Evolutionary conservation across 352 stramenopile species (phyloP).

Genomic region (Phytophthora nicotianae): DNA sequence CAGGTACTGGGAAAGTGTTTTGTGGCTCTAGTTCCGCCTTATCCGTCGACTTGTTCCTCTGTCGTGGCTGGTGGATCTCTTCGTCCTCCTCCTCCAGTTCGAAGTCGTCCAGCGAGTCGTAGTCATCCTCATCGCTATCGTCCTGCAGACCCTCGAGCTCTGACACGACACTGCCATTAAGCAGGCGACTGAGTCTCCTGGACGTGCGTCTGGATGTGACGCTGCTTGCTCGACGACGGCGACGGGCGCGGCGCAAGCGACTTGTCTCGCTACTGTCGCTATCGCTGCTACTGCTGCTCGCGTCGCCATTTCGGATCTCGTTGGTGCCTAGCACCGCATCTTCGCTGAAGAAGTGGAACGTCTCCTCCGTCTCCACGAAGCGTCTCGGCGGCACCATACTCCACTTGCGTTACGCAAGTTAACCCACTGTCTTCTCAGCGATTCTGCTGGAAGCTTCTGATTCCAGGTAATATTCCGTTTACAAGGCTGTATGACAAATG

Average conservation of each 20-base stretch:
- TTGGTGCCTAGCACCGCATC: constrained; percentile 68
- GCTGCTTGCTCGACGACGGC: constrained; percentile 28
- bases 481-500: constrained; percentile 3
- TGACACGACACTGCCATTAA: constrained; percentile 24
- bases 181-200: constrained; percentile 26
- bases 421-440: constrained; percentile 4
- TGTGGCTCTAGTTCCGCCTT: constrained; percentile 18
- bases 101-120: constrained; percentile 36
- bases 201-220: constrained; percentile 31
- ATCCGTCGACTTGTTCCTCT: constrained; percentile 24
- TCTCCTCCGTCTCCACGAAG: constrained; percentile 63
- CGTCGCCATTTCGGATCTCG: constrained; percentile 48
- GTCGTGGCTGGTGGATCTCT: constrained; percentile 16
- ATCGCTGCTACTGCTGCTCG: constrained; percentile 22
- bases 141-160: constrained; percentile 36
- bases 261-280: constrained; percentile 23
- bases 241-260: constrained; percentile 12
- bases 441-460: constrained; percentile 5
- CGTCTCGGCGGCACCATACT: constrained; percentile 13
- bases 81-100: constrained; percentile 35
- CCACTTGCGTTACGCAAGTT: background rate
- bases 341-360: constrained; percentile 72
- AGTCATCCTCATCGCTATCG: constrained; percentile 42
- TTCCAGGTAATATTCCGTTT: constrained; percentile 4
- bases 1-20: background rate